Base-by-base conservation (phyloP, 2,329 filamentous ascomycete species). In the Diaporthe vaccinii region DNA sequence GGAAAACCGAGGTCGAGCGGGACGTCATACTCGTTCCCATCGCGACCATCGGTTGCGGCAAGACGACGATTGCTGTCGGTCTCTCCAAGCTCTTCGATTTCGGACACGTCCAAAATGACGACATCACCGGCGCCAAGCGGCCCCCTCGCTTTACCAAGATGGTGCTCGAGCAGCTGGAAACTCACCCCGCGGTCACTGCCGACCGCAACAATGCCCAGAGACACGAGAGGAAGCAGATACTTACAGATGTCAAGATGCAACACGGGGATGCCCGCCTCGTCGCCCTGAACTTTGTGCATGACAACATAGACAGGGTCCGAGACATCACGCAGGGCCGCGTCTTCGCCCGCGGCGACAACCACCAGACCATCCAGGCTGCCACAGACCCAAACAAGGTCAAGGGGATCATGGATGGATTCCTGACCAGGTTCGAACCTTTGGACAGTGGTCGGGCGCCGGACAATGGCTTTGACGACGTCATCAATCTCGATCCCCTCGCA, bases 51-150 rank as follows among this genome's bases (percentile, higher is more conserved):
- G 97, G 97, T 14, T 99, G 97, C 82, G 97, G 97, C 74, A 99
- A 99, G 88, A 99, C 97, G 0, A 99, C 97, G 0, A 86, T 99
- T 68, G 95, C 94, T 4, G 85, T 97, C 68, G 96, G 94, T 3
- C 87, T 99, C 28, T 89, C 90, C 6, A 93, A 95, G 80, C 89
- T 99, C 1, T 98, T 98, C 78, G 91, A 89, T 73, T 98, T 96
- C 94, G 96, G 95, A 22, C 95, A 98, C 82, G 88, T 98, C 67
- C 97, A 99, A 82, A 99, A 99, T 82, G 97, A 99, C 85, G 98
- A 99, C 82, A 97, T 99, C 76, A 91, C 92, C 2, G 71, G 95
- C 92, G 77, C 94, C 82, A 90, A 89, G 73, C 94, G 96, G 49
- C 93, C 95, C 4, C 91, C 93, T 77, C 90, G 91, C 72, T 98